Evolutionary conservation across 2,329 filamentous ascomycete species (phyloP).

Genomic region (Tolypocladium endophyticum): DNA sequence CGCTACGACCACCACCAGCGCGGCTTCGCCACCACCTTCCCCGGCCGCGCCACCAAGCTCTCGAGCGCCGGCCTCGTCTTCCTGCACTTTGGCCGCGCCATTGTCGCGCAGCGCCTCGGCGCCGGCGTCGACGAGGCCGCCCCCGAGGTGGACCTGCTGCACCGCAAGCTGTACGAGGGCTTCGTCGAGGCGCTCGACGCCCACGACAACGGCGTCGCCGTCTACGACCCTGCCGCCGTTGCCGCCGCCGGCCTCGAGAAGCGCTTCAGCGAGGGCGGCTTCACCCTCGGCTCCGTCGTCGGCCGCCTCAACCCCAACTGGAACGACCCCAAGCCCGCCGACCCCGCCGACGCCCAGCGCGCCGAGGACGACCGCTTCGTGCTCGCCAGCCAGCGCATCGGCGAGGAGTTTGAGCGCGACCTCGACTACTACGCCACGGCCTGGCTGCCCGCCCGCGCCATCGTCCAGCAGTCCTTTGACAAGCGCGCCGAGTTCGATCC

Average conservation of each 20-base stretch:
- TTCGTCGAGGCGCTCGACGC: constrained; percentile 96
- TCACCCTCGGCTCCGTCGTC: constrained; percentile 78
- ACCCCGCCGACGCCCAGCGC: constrained; percentile 48
- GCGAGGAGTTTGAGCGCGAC: constrained; percentile 76
- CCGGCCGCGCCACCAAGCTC: constrained; percentile 74
- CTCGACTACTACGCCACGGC: constrained; percentile 63
- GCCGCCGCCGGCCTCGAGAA: constrained; percentile 64
- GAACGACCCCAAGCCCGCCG: constrained; percentile 53
- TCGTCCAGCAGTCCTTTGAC: constrained; percentile 67
- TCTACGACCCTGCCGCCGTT: constrained; percentile 63
- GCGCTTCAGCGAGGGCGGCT: constrained; percentile 72
- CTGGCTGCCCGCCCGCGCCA: constrained; percentile 80
- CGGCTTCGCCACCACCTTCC: constrained; percentile 77
- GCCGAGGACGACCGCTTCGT: constrained; percentile 75
- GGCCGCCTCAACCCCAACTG: constrained; percentile 68
- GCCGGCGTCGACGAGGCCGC: constrained; percentile 42
- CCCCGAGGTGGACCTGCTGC: constrained; percentile 63
- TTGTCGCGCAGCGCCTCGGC: constrained; percentile 53
- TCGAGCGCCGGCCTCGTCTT: constrained; percentile 91
- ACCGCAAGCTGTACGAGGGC: constrained; percentile 80
- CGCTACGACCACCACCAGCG: constrained; percentile 98
- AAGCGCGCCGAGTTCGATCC: constrained; percentile 58
- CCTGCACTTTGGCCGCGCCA: constrained; percentile 82
- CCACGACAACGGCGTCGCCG: constrained; percentile 89
- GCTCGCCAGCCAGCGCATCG: constrained; percentile 70